Evolutionary conservation across 2,329 filamentous ascomycete species (phyloP), one percentile per base, ranked within the genome.

Genomic region (Colletotrichum liaoningense): DNA sequence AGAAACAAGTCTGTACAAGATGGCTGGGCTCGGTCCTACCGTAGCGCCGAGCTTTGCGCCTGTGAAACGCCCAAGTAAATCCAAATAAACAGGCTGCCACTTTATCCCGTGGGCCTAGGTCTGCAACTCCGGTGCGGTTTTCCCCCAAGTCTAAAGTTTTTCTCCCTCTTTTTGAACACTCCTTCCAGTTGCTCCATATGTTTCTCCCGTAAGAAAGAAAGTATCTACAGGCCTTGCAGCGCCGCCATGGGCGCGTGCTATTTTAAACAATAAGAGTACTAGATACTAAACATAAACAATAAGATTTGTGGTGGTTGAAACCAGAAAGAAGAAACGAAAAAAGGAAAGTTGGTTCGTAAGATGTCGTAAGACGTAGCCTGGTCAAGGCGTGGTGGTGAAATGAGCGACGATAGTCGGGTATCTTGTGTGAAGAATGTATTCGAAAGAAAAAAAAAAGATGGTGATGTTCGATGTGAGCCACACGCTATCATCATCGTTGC

Each of bases 351-450:
- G 35, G 16, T 26, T 72, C 72, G 60, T 73, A 8, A 74, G 26
- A 56, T 62, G 54, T 73, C 69, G 57, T 73, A 63, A 74, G 67
- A 73, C 69, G 60, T 74, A 22, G 65, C 68, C 69, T 65, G n/a
- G 55, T 54, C 26, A 19, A 63, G 69, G 73, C 69, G 63, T 69
- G 64, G 30, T 55, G 58, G 22, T 69, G 11, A 73, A 49, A 74
- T 28, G 69, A 74, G 73, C 63, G 69, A 64, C 56, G 56, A 46
- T 54, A 77, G 78, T 79, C 67, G 78, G 77, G 78, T 80, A 80
- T 80, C 78, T 77, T 73, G 35, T 73, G 52, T 70, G 35, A 62
- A 64, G 33, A 57, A 66, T 12, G 70, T 42, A 60, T 35, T 60
- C 24, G 26, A 57, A 71, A 60, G 26, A 60, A 69, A 57, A 54